Conservation (phyloP, 768 basidiomycete species). For the Podaxis sp. region DNA sequence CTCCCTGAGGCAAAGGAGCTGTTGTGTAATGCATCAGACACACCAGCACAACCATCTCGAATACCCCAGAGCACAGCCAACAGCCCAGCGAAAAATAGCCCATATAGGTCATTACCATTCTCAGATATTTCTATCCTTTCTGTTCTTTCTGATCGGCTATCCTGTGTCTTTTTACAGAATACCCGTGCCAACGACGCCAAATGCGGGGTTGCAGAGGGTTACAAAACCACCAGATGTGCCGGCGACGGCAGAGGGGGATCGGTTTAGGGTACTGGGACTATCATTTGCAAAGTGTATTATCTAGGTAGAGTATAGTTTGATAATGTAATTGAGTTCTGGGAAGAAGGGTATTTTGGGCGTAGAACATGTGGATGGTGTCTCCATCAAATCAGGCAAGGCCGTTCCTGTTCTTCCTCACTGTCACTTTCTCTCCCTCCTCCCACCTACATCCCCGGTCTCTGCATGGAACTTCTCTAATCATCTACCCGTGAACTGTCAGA, state of each 20-base stretch:
- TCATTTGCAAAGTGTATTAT: conserved; percentile 30
- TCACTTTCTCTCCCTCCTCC: conserved; percentile 11
- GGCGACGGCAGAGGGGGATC: conserved; percentile 22
- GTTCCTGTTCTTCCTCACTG: not conserved
- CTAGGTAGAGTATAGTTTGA: conserved; percentile 15
- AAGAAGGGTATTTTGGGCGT: conserved; percentile 15
- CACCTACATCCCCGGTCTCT: conserved; percentile 23
- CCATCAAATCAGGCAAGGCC: conserved; percentile 14
- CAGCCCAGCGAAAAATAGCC: not conserved
- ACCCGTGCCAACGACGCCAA: not conserved
- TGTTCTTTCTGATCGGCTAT: not conserved
- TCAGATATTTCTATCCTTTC: conserved; percentile 8
- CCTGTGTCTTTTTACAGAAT: not conserved
- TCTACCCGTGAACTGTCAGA: conserved; percentile 12
- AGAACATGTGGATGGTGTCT: conserved; percentile 12
- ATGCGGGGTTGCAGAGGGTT: not conserved
- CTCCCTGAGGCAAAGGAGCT: conserved; percentile 41
- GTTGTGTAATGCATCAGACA: conserved; percentile 23
- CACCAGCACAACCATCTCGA: not conserved
- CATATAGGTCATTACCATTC: conserved; percentile 9
- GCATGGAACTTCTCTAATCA: conserved; percentile 45
- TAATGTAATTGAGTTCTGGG: conserved; percentile 14
- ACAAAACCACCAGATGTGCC: conserved; percentile 3
- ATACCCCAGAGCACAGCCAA: conserved; percentile 7
- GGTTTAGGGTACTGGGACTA: conserved; percentile 28